These are phyloP conservation scores for Drechslerella stenobrocha DNA, from an alignment of 2,329 filamentous ascomycete genomes.

Conservation along the genomic window DNA sequence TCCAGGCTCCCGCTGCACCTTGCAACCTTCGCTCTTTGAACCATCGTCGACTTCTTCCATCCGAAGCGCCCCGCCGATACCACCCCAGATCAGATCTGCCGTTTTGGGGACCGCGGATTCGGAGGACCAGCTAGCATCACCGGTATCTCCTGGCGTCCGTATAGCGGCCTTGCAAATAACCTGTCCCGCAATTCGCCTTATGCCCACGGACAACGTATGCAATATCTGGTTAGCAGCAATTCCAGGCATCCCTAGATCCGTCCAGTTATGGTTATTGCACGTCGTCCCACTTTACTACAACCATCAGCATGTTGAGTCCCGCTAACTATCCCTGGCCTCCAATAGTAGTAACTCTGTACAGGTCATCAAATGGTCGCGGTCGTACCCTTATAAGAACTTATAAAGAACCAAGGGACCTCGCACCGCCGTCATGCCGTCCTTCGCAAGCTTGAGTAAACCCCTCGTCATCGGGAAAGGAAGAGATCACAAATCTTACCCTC, in stretches of 20 bases:
- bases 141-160: constrained; percentile 4
- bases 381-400: no score
- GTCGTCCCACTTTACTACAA: constrained; percentile 43
- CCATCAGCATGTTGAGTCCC: constrained; percentile 21
- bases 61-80: constrained; percentile 37
- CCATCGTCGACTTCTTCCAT: constrained; percentile 20
- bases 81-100: constrained; percentile 45
- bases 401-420: constrained; percentile 43
- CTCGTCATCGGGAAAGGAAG: constrained; percentile 35
- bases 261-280: constrained; percentile 10
- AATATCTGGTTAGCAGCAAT: constrained; percentile 22
- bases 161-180: constrained; percentile 24
- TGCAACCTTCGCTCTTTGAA: background rate
- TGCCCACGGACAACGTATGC: constrained; percentile 28
- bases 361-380: constrained; percentile 26
- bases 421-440: constrained; percentile 45
- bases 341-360: constrained; percentile 18
- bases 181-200: constrained; percentile 20
- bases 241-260: constrained; percentile 5
- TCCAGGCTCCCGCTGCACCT: background rate
- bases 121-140: constrained; percentile 16
- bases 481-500: constrained; percentile 41
- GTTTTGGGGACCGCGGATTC: constrained; percentile 26
- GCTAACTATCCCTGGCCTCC: constrained; percentile 23
- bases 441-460: constrained; percentile 45